Evolutionary conservation across 345 rosid species (phyloP), one percentile per base, ranked within the genome.

Genomic region (Corymbia maculata): DNA sequence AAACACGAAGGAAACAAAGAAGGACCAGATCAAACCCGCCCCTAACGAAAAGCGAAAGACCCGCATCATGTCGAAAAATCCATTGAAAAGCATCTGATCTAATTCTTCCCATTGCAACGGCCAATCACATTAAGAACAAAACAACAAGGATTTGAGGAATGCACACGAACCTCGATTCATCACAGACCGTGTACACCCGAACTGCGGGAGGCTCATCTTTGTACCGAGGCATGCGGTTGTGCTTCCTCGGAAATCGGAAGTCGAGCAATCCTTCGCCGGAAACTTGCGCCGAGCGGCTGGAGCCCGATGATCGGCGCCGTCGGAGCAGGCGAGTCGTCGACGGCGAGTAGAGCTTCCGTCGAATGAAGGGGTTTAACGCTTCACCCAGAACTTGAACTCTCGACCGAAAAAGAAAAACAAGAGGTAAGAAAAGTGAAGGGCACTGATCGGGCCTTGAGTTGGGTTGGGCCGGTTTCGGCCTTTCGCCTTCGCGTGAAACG

Each of bases 121-220:
- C 26, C 26, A 8, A 75, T 75, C 49, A 42, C 19, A 42, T 42
- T 13, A 87, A 61, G 10, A 16, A 50, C 1, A 53, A 30, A 51
- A 85, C 11, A n/a, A 84, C 85, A 16, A 70, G 17, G 51, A 85
- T 28, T 22, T 75, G 87, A 85, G 28, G 68, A 52, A 85, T 45
- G 84, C 42, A 61, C 13, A 55, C 42, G 87, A 11, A 94, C 95
- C 96, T 95, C 68, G 99, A 96, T 91, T 97, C 99, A 88, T 97
- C 97, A 88, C 97, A 96, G 88, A 96, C 96, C 3, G 98, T 96
- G 89, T 95, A 97, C 50, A 96, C 99, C 28, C 97, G 95, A 92
- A 96, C 92, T 28, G 96, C 98, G 19, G 94, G 93, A 15, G 92
- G 88, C 86, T 91, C 95, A 55, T 98, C 98, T 89, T 92, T 95